phyloP scores from a whole-genome alignment of 2,329 filamentous ascomycete species.

The Phaeoacremonium minimum region DNA sequence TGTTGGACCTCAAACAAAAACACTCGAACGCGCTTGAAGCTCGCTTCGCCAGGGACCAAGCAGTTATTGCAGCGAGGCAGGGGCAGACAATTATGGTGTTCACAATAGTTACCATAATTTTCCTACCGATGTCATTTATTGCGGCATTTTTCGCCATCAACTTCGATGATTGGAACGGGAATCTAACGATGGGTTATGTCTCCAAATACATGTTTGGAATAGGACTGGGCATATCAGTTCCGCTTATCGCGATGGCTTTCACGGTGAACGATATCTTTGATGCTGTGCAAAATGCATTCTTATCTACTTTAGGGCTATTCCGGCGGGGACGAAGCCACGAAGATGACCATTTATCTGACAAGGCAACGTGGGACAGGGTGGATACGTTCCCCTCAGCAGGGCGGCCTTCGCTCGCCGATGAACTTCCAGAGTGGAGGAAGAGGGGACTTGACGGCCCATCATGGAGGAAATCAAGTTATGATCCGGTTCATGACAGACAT shows the following conservation, averaged over 20 bases:
- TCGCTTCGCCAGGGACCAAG: slow-evolving; percentile 56
- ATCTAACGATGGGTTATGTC: slow-evolving; percentile 18
- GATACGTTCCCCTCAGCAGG: background rate
- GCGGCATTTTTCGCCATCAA: slow-evolving; percentile 39
- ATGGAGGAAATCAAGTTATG: slow-evolving; percentile 5
- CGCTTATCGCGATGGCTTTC: slow-evolving; percentile 31
- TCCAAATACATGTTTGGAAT: slow-evolving; percentile 27
- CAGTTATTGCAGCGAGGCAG: slow-evolving; percentile 51
- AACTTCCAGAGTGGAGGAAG: slow-evolving; percentile 5
- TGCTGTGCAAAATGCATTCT: slow-evolving; percentile 9
- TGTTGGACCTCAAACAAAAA: slow-evolving; percentile 66
- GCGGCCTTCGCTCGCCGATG: background rate
- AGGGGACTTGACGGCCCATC: slow-evolving; percentile 3
- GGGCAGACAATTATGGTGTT: slow-evolving; percentile 39
- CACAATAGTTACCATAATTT: slow-evolving; percentile 40
- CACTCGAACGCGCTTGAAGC: slow-evolving; percentile 65
- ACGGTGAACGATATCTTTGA: slow-evolving; percentile 26
- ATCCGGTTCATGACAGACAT: slow-evolving; percentile 2
- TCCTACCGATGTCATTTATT: slow-evolving; percentile 38
- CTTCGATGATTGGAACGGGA: slow-evolving; percentile 36
- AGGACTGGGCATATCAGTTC: slow-evolving; percentile 32
- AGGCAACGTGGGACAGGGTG: background rate
- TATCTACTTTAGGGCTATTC: slow-evolving; percentile 10
- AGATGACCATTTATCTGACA: background rate
- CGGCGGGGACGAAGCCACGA: background rate